Conservation (phyloP, 106 monocot species). For the Dactylorhiza incarnata region DNA sequence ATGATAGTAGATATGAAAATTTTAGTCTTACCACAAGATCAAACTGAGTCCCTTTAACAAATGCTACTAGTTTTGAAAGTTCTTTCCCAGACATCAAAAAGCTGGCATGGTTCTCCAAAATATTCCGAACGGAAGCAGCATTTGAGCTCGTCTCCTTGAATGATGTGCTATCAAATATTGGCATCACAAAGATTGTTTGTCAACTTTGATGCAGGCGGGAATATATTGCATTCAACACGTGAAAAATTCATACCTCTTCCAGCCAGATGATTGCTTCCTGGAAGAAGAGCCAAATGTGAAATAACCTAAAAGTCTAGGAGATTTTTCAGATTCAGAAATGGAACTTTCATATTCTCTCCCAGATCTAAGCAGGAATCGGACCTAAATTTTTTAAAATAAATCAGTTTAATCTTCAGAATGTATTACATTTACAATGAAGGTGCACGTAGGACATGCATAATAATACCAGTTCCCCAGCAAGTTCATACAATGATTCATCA, state of each 20-base stretch:
- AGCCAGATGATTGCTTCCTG: slow-evolving; percentile 65
- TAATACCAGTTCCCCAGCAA: slow-evolving; percentile 97
- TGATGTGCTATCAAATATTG: slow-evolving; percentile 46
- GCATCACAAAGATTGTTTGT: background rate
- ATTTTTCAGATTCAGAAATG: slow-evolving; percentile 61
- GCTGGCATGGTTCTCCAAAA: slow-evolving; percentile 93
- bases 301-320: slow-evolving; percentile 89
- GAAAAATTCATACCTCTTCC: slow-evolving; percentile 49
- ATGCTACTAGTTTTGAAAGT: slow-evolving; percentile 97
- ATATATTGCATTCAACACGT: background rate
- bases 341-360: slow-evolving; percentile 91
- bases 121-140: slow-evolving; percentile 92
- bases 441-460: slow-evolving; percentile 14
- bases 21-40: slow-evolving; percentile 78
- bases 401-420: background rate
- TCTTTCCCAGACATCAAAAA: slow-evolving; percentile 98
- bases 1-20: slow-evolving; percentile 5
- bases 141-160: slow-evolving; percentile 88
- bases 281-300: slow-evolving; percentile 67
- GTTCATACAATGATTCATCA: slow-evolving; percentile 94
- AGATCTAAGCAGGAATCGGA: slow-evolving; percentile 89
- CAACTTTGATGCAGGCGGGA: background rate
- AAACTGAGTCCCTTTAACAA: slow-evolving; percentile 99
- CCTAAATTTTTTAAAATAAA: slow-evolving; percentile 37
- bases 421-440: background rate